phyloP scores from a whole-genome alignment of 129 eudicot species.

The Deinandra increscens region DNA sequence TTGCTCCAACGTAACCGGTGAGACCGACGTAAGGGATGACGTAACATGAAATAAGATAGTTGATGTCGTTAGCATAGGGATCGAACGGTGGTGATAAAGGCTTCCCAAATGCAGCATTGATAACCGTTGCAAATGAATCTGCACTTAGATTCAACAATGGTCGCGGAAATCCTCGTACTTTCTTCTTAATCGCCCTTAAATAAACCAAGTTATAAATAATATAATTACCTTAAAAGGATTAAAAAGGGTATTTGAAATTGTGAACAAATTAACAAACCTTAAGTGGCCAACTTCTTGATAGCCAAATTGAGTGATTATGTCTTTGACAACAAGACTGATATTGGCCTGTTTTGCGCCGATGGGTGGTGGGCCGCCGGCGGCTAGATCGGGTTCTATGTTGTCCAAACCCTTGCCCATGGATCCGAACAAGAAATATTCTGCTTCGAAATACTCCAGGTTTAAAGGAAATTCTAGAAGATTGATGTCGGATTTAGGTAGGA shows the following conservation, averaged over 20 bases:
- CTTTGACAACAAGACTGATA: conserved; percentile 44
- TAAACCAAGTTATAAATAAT: too few species aligned
- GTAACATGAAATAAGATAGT: conserved; percentile 72
- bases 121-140: conserved; percentile 53
- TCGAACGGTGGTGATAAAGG: conserved; percentile 58
- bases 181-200: conserved; percentile 63
- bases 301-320: conserved; percentile 63
- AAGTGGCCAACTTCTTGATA: conserved; percentile 80
- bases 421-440: conserved; percentile 74
- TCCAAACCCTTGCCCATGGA: conserved; percentile 72
- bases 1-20: conserved; percentile 84
- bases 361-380: conserved; percentile 66
- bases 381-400: conserved; percentile 43
- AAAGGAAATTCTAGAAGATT: conserved; percentile 41
- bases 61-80: conserved; percentile 70
- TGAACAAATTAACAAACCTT: conserved; percentile 41
- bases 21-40: conserved; percentile 88
- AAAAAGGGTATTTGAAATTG: too few species aligned
- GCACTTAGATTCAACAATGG: conserved; percentile 61
- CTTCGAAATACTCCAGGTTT: conserved; percentile 79
- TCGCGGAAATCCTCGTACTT: conserved; percentile 71
- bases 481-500: not conserved
- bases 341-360: conserved; percentile 53
- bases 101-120: conserved; percentile 58
- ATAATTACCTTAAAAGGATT: too few species aligned